phyloP scores from a whole-genome alignment of 108 stramenopile species.

The Chaetoceros tenuissimus region DNA sequence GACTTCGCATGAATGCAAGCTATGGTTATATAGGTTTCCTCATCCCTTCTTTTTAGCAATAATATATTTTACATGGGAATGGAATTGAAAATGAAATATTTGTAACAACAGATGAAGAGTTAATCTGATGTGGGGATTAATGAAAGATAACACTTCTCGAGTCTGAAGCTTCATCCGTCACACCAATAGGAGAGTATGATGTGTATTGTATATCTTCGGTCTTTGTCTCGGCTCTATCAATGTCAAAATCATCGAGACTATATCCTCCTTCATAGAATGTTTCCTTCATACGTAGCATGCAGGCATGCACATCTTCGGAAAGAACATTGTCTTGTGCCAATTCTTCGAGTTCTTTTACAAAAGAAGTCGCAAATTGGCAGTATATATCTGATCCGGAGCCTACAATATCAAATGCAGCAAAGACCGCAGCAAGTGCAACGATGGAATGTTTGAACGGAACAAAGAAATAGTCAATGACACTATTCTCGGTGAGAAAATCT shows the following conservation, averaged over 20 bases:
- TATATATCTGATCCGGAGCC: not conserved
- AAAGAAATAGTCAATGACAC: conserved; percentile 28
- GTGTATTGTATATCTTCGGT: too few species aligned
- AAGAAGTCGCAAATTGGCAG: not conserved
- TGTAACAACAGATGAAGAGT: too few species aligned
- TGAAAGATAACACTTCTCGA: too few species aligned
- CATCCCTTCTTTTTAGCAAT: too few species aligned
- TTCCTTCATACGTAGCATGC: not conserved
- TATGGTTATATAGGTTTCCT: too few species aligned
- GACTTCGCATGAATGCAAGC: too few species aligned
- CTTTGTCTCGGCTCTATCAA: too few species aligned
- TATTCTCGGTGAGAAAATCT: conserved; percentile 18
- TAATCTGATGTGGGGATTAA: too few species aligned
- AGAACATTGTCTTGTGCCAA: not conserved
- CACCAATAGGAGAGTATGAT: too few species aligned
- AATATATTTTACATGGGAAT: too few species aligned
- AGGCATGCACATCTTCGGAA: not conserved
- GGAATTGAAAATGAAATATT: too few species aligned
- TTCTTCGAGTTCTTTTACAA: not conserved
- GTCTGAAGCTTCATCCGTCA: too few species aligned
- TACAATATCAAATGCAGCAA: conserved; percentile 8
- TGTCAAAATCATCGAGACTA: not conserved
- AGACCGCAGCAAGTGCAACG: conserved; percentile 24
- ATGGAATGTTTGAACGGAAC: conserved; percentile 12
- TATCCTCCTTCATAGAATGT: not conserved